These are phyloP conservation scores for Alopecurus myosuroides DNA, from an alignment of 176 grass and related monocot genomes.

Conservation along the genomic window DNA sequence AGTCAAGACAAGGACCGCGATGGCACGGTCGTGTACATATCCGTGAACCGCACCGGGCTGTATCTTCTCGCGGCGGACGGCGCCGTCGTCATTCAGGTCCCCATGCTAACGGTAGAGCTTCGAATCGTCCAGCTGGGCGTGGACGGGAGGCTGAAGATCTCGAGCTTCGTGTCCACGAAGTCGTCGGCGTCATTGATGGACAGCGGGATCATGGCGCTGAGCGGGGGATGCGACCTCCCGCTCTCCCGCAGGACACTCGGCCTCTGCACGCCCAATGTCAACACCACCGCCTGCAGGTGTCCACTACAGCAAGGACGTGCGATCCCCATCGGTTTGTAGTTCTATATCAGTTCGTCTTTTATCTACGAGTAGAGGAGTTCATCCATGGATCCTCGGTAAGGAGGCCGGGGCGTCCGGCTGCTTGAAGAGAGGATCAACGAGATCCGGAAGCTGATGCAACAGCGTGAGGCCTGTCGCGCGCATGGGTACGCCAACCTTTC, in stretches of 20 bases:
- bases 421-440: too few relatives aligned
- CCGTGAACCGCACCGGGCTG: constrained; percentile 44
- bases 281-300: constrained; percentile 41
- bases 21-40: constrained; percentile 31
- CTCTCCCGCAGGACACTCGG: constrained; percentile 55
- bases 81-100: constrained; percentile 21
- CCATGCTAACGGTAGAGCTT: constrained; percentile 18
- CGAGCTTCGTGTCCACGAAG: constrained; percentile 37
- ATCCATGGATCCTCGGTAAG: too few relatives aligned
- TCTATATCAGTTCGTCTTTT: too few relatives aligned
- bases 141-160: constrained; percentile 35
- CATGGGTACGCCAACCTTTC: too few relatives aligned
- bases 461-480: too few relatives aligned
- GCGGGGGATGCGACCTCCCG: constrained; percentile 43
- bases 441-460: too few relatives aligned
- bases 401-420: too few relatives aligned
- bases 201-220: constrained; percentile 33
- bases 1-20: constrained; percentile 52
- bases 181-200: constrained; percentile 28
- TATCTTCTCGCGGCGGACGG: constrained; percentile 43
- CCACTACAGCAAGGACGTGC: too few relatives aligned
- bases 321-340: too few relatives aligned
- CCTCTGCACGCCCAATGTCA: constrained; percentile 40
- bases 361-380: too few relatives aligned
- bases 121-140: constrained; percentile 37